phyloP scores from a whole-genome alignment of 352 stramenopile species.

The Pythium sukuiense region DNA sequence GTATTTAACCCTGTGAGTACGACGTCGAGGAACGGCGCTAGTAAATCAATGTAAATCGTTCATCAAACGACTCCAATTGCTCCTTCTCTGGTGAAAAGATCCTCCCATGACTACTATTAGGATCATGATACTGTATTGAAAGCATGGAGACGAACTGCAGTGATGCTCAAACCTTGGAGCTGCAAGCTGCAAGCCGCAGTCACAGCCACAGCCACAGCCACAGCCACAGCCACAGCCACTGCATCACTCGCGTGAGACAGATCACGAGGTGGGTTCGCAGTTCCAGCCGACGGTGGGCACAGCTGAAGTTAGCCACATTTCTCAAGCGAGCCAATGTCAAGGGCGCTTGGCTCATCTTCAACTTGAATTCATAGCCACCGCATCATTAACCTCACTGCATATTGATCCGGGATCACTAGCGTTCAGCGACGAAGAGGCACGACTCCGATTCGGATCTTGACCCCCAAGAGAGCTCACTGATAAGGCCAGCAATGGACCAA shows the following conservation, averaged over 20 bases:
- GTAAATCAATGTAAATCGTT: not conserved
- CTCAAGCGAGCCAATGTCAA: no score
- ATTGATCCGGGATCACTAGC: no score
- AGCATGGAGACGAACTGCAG: not conserved
- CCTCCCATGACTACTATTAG: no score
- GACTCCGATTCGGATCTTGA: not conserved
- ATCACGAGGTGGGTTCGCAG: not conserved
- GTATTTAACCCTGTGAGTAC: not conserved
- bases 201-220: not conserved
- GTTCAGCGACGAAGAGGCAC: no score
- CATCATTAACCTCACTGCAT: no score
- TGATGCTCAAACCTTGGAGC: not conserved
- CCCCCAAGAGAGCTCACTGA: not conserved
- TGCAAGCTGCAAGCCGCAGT: not conserved
- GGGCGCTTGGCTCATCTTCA: no score
- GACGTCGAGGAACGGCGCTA: not conserved
- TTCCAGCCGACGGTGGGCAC: not conserved
- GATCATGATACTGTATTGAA: no score
- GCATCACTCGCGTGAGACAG: not conserved
- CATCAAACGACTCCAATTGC: not conserved
- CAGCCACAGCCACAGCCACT: not conserved
- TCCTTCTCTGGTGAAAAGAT: no score
- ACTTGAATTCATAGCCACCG: no score
- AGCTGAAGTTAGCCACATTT: no score
- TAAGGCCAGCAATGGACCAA: not conserved